Evolutionary conservation across 495 filamentous ascomycete species (phyloP).

Genomic region (Pyrenopolyporus hunteri): DNA sequence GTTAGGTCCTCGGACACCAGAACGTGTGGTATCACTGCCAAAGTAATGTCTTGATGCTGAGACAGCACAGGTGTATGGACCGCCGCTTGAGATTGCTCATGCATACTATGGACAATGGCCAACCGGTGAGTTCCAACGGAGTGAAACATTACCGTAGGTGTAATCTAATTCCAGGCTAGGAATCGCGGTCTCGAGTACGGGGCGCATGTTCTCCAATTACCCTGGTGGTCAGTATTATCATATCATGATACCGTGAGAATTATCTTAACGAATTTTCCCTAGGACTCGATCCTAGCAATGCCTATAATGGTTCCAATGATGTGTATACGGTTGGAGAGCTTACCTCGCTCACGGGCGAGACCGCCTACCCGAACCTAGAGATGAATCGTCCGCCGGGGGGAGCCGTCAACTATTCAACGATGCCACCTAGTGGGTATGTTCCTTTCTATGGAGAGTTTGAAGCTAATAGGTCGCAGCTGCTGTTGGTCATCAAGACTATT

Average conservation of each 20-base stretch:
- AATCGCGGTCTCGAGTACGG: conserved; percentile 52
- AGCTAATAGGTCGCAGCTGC: conserved; percentile 23
- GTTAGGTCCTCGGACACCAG: neutral
- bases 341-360: conserved; percentile 45
- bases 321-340: conserved; percentile 56
- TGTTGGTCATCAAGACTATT: conserved; percentile 49
- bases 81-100: conserved; percentile 9
- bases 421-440: conserved; percentile 38
- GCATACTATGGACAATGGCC: conserved; percentile 29
- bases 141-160: neutral
- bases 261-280: neutral
- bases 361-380: conserved; percentile 47
- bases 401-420: conserved; percentile 53
- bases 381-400: conserved; percentile 53
- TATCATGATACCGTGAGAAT: neutral
- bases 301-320: conserved; percentile 48
- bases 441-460: too few species aligned
- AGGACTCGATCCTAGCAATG: conserved; percentile 23
- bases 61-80: neutral
- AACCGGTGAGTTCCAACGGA: neutral
- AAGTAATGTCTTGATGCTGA: neutral
- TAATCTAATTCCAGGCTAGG: conserved; percentile 30
- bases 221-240: conserved; percentile 39
- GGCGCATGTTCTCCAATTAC: conserved; percentile 55
- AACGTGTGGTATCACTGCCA: too few species aligned